phyloP scores from a whole-genome alignment of 2,329 filamentous ascomycete species.

The Fusarium sp. region DNA sequence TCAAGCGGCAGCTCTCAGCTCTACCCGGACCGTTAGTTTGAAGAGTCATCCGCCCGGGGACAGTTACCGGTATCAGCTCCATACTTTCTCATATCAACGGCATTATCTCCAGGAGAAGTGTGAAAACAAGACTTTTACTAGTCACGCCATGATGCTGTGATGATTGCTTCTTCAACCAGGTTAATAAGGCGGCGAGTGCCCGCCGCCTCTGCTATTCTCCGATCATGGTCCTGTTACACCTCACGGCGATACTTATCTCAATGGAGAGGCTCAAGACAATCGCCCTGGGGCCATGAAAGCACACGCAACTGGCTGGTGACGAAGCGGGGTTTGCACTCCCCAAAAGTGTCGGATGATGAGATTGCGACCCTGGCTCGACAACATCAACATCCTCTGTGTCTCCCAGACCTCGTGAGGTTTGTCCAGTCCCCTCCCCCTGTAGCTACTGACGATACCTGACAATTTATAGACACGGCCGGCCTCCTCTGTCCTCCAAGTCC shows the following conservation, averaged over 20 bases:
- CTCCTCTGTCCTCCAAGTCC: constrained; percentile 81
- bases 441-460: neutral
- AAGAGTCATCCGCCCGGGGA: constrained; percentile 26
- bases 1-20: neutral
- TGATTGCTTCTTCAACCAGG: constrained; percentile 36
- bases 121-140: neutral
- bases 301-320: neutral
- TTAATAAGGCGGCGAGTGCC: constrained; percentile 36
- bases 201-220: constrained; percentile 16
- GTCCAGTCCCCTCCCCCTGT: neutral
- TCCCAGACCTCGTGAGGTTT: constrained; percentile 89
- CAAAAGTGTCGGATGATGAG: constrained; percentile 72
- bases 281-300: neutral
- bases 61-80: neutral
- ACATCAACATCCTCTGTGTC: constrained; percentile 81
- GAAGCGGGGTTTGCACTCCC: constrained; percentile 28
- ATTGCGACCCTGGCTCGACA: constrained; percentile 81
- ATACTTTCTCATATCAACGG: neutral
- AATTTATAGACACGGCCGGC: constrained; percentile 72
- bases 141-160: constrained; percentile 29
- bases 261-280: constrained; percentile 9
- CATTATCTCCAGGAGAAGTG: neutral
- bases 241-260: constrained; percentile 11
- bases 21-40: constrained; percentile 20
- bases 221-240: neutral